Conservation (phyloP, 257 asterid genomes). For the Verbascum thapsus region DNA sequence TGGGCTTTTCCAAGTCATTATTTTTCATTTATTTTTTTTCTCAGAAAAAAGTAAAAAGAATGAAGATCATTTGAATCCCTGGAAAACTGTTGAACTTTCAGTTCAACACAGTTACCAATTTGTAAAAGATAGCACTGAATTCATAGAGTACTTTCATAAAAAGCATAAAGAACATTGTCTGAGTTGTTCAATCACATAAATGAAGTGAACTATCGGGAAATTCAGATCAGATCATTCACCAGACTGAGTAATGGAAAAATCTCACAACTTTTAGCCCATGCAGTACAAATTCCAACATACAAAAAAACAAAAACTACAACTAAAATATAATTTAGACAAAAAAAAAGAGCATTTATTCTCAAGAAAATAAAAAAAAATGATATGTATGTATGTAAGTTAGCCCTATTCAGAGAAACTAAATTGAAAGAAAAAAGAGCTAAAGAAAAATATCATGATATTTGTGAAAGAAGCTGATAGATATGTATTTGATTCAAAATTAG, state of each 20-base stretch:
- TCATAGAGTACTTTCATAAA: constrained; percentile 39
- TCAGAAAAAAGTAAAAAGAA: too few species aligned
- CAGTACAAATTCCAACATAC: constrained; percentile 15
- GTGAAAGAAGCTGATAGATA: too few species aligned
- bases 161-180: constrained; percentile 72
- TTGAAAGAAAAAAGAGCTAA: too few species aligned
- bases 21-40: constrained; percentile 10
- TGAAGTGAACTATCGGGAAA: constrained; percentile 41
- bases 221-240: constrained; percentile 43
- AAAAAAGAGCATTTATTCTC: background rate
- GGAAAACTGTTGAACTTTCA: constrained; percentile 39
- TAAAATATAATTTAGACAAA: background rate
- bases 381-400: too few species aligned
- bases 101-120: constrained; percentile 47
- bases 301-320: background rate
- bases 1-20: constrained; percentile 45
- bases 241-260: constrained; percentile 31
- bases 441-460: too few species aligned
- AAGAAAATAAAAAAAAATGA: background rate
- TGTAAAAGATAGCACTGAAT: constrained; percentile 46
- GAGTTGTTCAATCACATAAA: constrained; percentile 75
- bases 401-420: too few species aligned
- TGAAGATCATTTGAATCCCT: constrained; percentile 34
- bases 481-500: too few species aligned
- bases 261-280: constrained; percentile 29